Evolutionary conservation across 352 stramenopile species (phyloP).

Genomic region (Pythium grandisporangium): DNA sequence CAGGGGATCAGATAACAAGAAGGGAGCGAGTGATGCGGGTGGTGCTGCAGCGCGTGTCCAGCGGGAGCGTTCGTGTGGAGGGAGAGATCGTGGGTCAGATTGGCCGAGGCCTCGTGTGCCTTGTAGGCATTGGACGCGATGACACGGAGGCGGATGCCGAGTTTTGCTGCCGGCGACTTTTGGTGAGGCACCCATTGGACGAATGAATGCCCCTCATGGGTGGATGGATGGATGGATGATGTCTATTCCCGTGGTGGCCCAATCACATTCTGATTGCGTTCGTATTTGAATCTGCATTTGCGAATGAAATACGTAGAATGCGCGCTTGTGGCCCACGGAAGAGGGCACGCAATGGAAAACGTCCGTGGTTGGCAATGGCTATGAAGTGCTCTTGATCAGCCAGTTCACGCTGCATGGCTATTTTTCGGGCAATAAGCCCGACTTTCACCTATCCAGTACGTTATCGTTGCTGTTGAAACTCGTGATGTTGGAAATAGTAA

Average conservation of each 20-base stretch:
- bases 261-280: too few species aligned
- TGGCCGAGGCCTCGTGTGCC: conserved; percentile 63
- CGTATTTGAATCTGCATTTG: too few species aligned
- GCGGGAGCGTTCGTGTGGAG: conserved; percentile 68
- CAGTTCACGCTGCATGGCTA: conserved; percentile 83
- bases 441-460: conserved; percentile 81
- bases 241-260: too few species aligned
- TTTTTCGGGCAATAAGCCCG: conserved; percentile 78
- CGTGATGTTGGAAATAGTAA: too few species aligned
- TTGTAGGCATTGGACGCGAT: conserved; percentile 66
- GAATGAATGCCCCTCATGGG: too few species aligned
- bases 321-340: conserved; percentile 65
- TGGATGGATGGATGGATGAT: too few species aligned
- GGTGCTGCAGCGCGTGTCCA: conserved; percentile 75
- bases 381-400: conserved; percentile 80
- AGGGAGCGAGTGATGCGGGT: conserved; percentile 38
- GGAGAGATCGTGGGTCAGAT: conserved; percentile 68
- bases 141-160: conserved; percentile 79
- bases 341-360: conserved; percentile 47
- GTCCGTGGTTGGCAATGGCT: conserved; percentile 51
- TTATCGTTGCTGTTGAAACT: too few species aligned
- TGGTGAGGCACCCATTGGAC: too few species aligned
- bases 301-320: conserved; percentile 63
- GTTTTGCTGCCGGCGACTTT: conserved; percentile 65
- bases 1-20: neutral